Evolutionary conservation across 768 basidiomycete genomes (phyloP), one percentile per base, ranked within the genome.

Genomic region (Agaricus blazei): DNA sequence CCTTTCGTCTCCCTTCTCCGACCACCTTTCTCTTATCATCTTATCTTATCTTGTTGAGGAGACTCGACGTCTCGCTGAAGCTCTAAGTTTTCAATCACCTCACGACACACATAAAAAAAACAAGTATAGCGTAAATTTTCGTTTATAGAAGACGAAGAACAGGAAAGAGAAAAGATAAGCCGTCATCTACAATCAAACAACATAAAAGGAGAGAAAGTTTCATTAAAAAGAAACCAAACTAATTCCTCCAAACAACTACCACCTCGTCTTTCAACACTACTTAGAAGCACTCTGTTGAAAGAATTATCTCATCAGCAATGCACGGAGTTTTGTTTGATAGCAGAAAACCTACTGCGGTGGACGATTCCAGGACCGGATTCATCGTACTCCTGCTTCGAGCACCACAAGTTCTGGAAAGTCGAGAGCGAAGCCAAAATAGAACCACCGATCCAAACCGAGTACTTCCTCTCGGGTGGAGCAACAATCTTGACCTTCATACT

Each of bases 391-490:
- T 92, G 89, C 73, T 91, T 91, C 56, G 87, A 85, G 74, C 88
- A 88, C 93, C 94, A 97, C 74, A 95, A 75, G 69, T 93, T 94
- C 78, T 96, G 93, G 93, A 96, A 96, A 63, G 93, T 95, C 67
- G 84, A 88, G 48, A 97, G 81, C 31, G 91, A 93, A 44, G 93
- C 93, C 62, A 90, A 74, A 64, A 90, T 90, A 42, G 86, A 88
- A 57, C 88, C 88, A 75, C 88, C 88, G 63, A 93, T 93, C 90
- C 94, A 97, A 73, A 95, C 93, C 52, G 90, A 93, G 82, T 93
- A 93, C 71, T 92, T 96, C 64, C 93, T 79, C 78, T 96, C 93
- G 52, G 93, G 92, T 49, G 93, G 93, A 58, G 93, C 90, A 57
- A 92, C 88, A 54, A 94, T 92, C 84, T 92, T 93, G 75, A 93